Evolutionary conservation across 2,329 filamentous ascomycete genomes (phyloP).

Genomic region (Claviceps purpurea): DNA sequence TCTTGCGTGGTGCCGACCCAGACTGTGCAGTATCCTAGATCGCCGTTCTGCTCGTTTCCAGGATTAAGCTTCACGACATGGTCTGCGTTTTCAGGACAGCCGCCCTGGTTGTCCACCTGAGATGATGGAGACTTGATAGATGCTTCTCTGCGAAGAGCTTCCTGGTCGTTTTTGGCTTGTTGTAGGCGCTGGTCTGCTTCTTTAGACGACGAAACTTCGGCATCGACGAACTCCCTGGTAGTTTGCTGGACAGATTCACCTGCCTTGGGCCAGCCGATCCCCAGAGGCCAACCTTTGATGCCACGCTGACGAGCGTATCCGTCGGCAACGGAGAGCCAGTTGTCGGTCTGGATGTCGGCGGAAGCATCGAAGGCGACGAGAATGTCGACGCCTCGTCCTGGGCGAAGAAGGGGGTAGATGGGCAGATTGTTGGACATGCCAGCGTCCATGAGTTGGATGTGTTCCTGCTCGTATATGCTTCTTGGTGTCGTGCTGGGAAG

Average conservation of each 20-base stretch:
- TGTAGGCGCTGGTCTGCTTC: constrained; percentile 52
- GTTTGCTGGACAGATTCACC: constrained; percentile 46
- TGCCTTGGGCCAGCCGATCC: constrained; percentile 77
- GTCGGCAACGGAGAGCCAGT: constrained; percentile 90
- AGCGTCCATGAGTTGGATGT: constrained; percentile 85
- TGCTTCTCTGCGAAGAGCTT: constrained; percentile 15
- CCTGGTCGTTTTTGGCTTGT: constrained; percentile 40
- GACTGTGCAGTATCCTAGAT: constrained; percentile 81
- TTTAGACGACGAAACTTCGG: constrained; percentile 45
- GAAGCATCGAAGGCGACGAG: constrained; percentile 89
- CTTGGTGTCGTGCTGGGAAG: constrained; percentile 67
- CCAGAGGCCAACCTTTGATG: constrained; percentile 88
- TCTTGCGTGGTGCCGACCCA: constrained; percentile 85
- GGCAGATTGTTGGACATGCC: constrained; percentile 98
- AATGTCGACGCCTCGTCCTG: constrained; percentile 78
- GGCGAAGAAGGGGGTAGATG: constrained; percentile 83
- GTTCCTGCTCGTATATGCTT: constrained; percentile 55
- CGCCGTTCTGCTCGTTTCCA: constrained; percentile 33
- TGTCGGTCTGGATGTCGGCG: constrained; percentile 83
- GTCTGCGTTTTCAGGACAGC: constrained; percentile 7
- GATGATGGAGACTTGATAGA: constrained; percentile 7
- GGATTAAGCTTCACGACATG: constrained; percentile 25
- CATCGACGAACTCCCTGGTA: constrained; percentile 48
- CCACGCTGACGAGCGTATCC: constrained; percentile 84
- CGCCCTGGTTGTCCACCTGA: too few relatives aligned